Conservation (phyloP, 31 red algal species). For the Odonthalia washingtoniensis region DNA sequence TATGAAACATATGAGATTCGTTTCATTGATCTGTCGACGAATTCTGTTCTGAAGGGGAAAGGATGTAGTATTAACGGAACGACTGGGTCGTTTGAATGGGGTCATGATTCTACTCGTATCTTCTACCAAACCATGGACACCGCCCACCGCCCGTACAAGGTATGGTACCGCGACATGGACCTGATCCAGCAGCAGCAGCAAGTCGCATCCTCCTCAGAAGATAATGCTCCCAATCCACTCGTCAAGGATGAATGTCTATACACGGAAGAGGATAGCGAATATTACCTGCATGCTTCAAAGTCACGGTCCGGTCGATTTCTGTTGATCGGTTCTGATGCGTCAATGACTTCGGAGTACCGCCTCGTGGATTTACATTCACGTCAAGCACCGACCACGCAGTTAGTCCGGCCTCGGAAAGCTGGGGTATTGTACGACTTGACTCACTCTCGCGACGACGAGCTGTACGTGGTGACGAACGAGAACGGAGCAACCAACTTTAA, state of each 20-base stretch:
- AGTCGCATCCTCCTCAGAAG: no score
- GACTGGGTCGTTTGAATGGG: slow-evolving; percentile 77
- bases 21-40: slow-evolving; percentile 64
- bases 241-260: slow-evolving; percentile 59
- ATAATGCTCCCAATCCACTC: background rate
- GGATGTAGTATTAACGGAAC: slow-evolving; percentile 63
- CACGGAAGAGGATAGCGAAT: slow-evolving; percentile 68
- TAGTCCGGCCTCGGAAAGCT: slow-evolving; percentile 45
- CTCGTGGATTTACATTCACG: slow-evolving; percentile 60
- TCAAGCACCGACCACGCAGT: slow-evolving; percentile 5
- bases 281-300: slow-evolving; percentile 48
- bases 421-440: slow-evolving; percentile 62
- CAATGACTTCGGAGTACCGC: slow-evolving; percentile 67
- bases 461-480: slow-evolving; percentile 62
- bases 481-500: slow-evolving; percentile 85
- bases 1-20: slow-evolving; percentile 86
- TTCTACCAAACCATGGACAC: slow-evolving; percentile 84
- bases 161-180: slow-evolving; percentile 68
- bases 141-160: slow-evolving; percentile 74
- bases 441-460: slow-evolving; percentile 49
- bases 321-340: slow-evolving; percentile 61
- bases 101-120: slow-evolving; percentile 51
- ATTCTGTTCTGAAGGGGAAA: slow-evolving; percentile 41
- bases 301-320: slow-evolving; percentile 63
- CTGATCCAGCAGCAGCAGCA: background rate